Percentiles rank a stretch among this genome's conserved stretches.
Conservation (phyloP, 1,139 yeast species). For the Blastobotrys persicus region DNA sequence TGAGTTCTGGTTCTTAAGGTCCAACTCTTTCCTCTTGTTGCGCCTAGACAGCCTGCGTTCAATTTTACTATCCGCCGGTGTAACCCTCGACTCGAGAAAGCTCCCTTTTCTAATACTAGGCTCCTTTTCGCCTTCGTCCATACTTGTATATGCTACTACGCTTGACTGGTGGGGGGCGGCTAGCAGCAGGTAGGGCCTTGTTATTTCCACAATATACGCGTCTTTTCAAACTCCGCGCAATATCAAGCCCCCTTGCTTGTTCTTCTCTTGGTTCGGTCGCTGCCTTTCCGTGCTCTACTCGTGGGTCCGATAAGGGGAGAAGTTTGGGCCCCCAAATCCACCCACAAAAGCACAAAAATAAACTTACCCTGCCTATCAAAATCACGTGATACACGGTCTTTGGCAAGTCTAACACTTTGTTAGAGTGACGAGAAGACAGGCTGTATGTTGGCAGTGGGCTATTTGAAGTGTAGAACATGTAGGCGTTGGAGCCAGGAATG, state of each 20-base stretch:
- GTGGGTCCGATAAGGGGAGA: neutral
- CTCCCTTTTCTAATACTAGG: constrained; percentile 5
- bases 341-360: neutral
- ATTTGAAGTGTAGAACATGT: too few species aligned
- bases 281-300: neutral
- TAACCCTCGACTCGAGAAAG: neutral
- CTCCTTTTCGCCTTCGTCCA: constrained; percentile 1
- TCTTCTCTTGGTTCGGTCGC: neutral
- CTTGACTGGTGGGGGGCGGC: too few species aligned
- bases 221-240: neutral
- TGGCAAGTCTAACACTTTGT: too few species aligned
- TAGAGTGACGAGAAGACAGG: too few species aligned
- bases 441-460: too few species aligned
- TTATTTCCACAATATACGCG: too few species aligned
- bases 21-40: neutral
- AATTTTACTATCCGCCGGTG: neutral
- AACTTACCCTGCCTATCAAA: neutral
- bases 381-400: neutral
- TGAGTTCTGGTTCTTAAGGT: neutral
- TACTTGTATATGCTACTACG: neutral
- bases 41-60: neutral
- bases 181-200: too few species aligned
- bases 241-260: neutral
- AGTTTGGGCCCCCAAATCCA: neutral
- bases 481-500: too few species aligned